phyloP scores from a whole-genome alignment of 2,329 filamentous ascomycete genomes.

The Talaromyces atroroseus region DNA sequence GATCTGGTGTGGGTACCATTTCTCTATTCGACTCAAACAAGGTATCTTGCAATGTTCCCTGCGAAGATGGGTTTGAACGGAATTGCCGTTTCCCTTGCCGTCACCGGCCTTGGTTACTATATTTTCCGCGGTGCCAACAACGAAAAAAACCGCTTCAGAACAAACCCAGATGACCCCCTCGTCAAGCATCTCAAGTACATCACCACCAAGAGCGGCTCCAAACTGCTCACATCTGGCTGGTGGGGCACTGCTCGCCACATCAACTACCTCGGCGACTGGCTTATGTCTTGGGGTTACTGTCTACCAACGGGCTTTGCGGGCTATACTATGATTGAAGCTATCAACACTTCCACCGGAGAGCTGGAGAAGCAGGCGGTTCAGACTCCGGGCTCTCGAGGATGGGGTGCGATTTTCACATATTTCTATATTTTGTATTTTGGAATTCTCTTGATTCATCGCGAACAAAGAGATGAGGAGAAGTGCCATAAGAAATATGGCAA shows the following conservation, averaged over 20 bases:
- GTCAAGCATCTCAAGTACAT: constrained; percentile 80
- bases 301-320: constrained; percentile 81
- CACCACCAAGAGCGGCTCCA: constrained; percentile 74
- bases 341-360: constrained; percentile 49
- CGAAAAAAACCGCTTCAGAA: constrained; percentile 93
- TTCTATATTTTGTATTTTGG: constrained; percentile 94
- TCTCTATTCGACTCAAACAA: constrained; percentile 75
- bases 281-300: constrained; percentile 86
- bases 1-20: constrained; percentile 93
- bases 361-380: constrained; percentile 68
- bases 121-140: constrained; percentile 93
- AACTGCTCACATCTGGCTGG: constrained; percentile 80
- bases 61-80: constrained; percentile 67
- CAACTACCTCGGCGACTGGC: constrained; percentile 94
- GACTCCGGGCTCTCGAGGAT: constrained; percentile 68
- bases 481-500: constrained; percentile 85
- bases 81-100: constrained; percentile 57
- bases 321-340: constrained; percentile 59
- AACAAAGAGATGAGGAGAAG: constrained; percentile 83
- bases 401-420: constrained; percentile 84
- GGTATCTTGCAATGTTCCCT: constrained; percentile 79
- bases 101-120: constrained; percentile 70
- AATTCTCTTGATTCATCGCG: constrained; percentile 76
- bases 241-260: constrained; percentile 90
- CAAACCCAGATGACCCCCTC: constrained; percentile 71